phyloP scores from a whole-genome alignment of 352 stramenopile species.

The Phytophthora ohioensis region DNA sequence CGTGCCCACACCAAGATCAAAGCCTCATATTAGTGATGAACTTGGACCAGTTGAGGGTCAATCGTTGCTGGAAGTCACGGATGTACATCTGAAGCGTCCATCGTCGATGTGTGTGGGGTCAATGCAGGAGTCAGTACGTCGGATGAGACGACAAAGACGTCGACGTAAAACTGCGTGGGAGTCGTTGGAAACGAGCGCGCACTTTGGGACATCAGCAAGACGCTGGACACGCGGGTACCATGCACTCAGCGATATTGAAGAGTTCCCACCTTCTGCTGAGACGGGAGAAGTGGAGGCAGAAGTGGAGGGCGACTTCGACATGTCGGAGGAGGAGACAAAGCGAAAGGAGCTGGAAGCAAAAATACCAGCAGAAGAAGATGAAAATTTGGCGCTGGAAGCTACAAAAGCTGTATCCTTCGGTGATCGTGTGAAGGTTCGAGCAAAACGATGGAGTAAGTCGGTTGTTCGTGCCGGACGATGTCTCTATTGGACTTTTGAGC shows the following conservation, averaged over 20 bases:
- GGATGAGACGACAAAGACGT: constrained; percentile 47
- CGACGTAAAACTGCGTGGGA: constrained; percentile 66
- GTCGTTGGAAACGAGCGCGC: constrained; percentile 60
- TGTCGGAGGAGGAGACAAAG: constrained; percentile 27
- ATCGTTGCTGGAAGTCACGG: constrained; percentile 67
- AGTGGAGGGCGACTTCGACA: constrained; percentile 20
- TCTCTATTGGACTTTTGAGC: constrained; percentile 47
- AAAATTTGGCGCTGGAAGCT: constrained; percentile 28
- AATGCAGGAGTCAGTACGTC: constrained; percentile 49
- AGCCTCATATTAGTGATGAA: constrained; percentile 36
- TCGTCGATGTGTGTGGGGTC: constrained; percentile 65
- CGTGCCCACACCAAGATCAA: constrained; percentile 61
- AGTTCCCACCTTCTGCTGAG: constrained; percentile 45
- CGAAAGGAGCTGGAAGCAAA: constrained; percentile 28
- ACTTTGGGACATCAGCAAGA: constrained; percentile 63
- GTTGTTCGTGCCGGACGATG: constrained; percentile 21
- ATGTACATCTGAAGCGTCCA: constrained; percentile 58
- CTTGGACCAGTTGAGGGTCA: constrained; percentile 43
- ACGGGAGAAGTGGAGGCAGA: constrained; percentile 15
- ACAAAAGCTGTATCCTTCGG: constrained; percentile 24
- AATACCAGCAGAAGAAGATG: constrained; percentile 28
- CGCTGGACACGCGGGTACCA: constrained; percentile 80
- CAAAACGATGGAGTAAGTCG: constrained; percentile 35
- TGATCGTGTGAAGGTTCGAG: constrained; percentile 28
- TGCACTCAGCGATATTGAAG: constrained; percentile 65